Percentiles rank a stretch among this genome's conserved stretches.
phyloP scores from a whole-genome alignment of 2,329 filamentous ascomycete species.

The Fusarium piperis region DNA sequence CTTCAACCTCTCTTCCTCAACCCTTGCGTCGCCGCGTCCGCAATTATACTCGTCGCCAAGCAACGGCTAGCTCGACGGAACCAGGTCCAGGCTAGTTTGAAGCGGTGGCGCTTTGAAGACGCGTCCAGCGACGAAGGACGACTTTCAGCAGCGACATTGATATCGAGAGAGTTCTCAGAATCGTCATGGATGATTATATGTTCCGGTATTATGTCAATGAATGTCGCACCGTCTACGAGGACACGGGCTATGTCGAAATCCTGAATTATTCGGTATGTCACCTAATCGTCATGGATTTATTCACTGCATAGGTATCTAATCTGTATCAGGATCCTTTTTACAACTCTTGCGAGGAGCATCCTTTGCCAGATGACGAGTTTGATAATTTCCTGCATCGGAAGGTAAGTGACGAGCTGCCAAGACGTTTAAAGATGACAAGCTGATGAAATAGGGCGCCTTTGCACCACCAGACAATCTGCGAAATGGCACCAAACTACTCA shows the following conservation, averaged over 20 bases:
- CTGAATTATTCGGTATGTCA: slow-evolving; percentile 66
- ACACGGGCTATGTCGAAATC: slow-evolving; percentile 66
- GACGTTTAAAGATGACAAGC: background rate
- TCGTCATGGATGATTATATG: slow-evolving; percentile 67
- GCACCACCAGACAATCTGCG: slow-evolving; percentile 54
- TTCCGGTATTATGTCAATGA: slow-evolving; percentile 59
- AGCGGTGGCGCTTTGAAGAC: slow-evolving; percentile 23
- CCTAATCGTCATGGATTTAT: background rate
- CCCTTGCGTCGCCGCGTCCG: background rate
- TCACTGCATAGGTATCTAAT: background rate
- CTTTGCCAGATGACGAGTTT: slow-evolving; percentile 64
- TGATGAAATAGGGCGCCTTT: slow-evolving; percentile 61
- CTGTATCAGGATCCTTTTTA: slow-evolving; percentile 57
- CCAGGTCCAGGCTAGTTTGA: slow-evolving; percentile 1
- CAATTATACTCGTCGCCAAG: slow-evolving; percentile 20
- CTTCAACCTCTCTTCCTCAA: background rate
- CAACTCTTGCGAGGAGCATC: slow-evolving; percentile 62
- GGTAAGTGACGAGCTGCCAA: slow-evolving; percentile 49
- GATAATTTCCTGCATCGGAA: slow-evolving; percentile 63
- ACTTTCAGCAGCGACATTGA: background rate
- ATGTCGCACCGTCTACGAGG: slow-evolving; percentile 61
- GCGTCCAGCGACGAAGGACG: slow-evolving; percentile 2
- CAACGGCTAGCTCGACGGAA: slow-evolving; percentile 22
- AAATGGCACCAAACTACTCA: slow-evolving; percentile 56
- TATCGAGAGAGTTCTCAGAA: background rate